Percentiles rank a stretch among this genome's conserved stretches.
Conservation (phyloP, 345 rosid genomes). For the Hirschfeldia incana region DNA sequence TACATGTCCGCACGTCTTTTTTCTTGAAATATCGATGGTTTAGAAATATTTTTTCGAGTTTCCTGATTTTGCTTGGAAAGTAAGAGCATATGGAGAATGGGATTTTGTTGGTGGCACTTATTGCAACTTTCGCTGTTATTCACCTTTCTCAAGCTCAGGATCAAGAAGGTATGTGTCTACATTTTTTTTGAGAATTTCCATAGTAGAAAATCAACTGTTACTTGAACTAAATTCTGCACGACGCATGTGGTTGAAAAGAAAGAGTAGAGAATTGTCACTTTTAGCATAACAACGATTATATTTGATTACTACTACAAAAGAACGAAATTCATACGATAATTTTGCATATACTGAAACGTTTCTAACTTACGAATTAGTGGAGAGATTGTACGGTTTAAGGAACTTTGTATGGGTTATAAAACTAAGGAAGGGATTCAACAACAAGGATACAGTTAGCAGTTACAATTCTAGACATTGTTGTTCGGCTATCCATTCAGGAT, state of each 20-base stretch:
- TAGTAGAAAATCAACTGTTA: neutral
- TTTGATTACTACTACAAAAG: neutral
- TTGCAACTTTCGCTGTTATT: neutral
- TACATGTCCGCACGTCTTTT: conserved; percentile 20
- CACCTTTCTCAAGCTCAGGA: conserved; percentile 33
- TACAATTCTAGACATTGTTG: neutral
- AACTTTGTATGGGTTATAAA: neutral
- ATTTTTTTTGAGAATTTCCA: neutral
- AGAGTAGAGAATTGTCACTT: neutral
- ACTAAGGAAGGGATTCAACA: neutral
- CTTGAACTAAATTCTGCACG: neutral
- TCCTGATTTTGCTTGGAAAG: neutral
- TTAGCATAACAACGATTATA: neutral
- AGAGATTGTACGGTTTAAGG: neutral
- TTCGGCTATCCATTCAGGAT: no score
- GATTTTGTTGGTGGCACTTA: conserved; percentile 13
- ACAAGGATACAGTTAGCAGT: neutral
- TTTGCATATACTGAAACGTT: neutral
- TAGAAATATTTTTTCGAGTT: neutral
- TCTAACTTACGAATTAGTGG: neutral
- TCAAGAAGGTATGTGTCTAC: conserved; percentile 38
- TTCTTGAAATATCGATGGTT: neutral
- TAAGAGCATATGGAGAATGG: conserved; percentile 17
- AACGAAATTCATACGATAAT: neutral
- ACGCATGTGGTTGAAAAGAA: neutral